Evolutionary conservation across 2,329 filamentous ascomycete genomes (phyloP), one percentile per base, ranked within the genome.

Genomic region (Colletotrichum falcatum): DNA sequence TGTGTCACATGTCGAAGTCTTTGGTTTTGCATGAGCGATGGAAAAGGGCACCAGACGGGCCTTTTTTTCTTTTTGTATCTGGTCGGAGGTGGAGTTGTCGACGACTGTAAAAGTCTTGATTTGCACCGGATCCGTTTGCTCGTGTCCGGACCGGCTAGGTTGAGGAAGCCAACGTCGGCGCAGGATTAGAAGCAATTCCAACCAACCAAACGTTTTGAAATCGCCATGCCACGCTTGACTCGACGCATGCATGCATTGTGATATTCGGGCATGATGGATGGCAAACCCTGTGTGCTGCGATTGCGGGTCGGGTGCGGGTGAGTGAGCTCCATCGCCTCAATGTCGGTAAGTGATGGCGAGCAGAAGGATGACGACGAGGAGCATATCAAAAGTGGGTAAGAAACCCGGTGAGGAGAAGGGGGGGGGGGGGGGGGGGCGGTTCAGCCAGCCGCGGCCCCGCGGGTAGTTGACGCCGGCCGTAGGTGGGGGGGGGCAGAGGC

Each of bases 11-110:
- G 56, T 66, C 63, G 48, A 44, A 65, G 56, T 61, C 39, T 28
- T 61, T 37, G 3, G n/a, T 72, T 61, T 69, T 72, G 70, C 72
- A 73, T 73, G 72, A 73, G 70, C 72, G 72, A 72, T 49, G 72
- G 70, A 51, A n/a, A n/a, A n/a, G 48, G 59, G 59, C 48, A 59
- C 59, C 69, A 71, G 69, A 71, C 16, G 35, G 35, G 42, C 33
- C 3, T n/a, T 44, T 44, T 58, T 66, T 65, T 46, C 18, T 42
- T 18, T 61, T 69, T 59, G 51, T 54, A 60, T 71, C 68, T 71
- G 65, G 69, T 60, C 54, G 65, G n/a, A n/a, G 60, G 55, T 46
- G 68, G 68, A 67, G 55, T 69, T 72, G 55, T 69, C 70, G 65
- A 71, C 53, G 69, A 66, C 70, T 59, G 35, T 65, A 64, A 64